A percentile compares a stretch with the other conserved stretches of the same genome.
phyloP scores from a whole-genome alignment of 305 asterid genomes.

The Fraxinus sp. region DNA sequence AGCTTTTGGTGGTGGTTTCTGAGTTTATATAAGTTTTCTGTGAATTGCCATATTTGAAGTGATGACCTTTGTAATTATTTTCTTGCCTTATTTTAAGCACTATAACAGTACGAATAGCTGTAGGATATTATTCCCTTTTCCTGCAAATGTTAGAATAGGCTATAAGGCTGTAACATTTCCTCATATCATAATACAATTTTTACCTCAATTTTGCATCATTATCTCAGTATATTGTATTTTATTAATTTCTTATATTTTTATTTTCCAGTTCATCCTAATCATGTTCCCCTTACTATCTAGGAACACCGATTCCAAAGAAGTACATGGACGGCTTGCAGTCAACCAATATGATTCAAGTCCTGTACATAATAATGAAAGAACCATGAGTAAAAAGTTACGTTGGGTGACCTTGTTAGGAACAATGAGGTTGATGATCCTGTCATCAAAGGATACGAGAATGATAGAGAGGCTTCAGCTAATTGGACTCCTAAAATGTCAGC shows the following conservation, averaged over 20 bases:
- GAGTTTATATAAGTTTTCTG: slow-evolving; percentile 34
- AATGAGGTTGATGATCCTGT: slow-evolving; percentile 70
- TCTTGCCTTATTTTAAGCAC: not conserved
- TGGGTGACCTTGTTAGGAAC: slow-evolving; percentile 74
- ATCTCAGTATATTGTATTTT: not conserved
- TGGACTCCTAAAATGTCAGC: slow-evolving; percentile 54
- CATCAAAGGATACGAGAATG: slow-evolving; percentile 54
- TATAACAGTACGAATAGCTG: not conserved
- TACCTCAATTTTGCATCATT: not conserved
- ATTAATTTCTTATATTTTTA: slow-evolving; percentile 15
- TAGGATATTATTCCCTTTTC: not conserved
- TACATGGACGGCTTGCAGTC: slow-evolving; percentile 41
- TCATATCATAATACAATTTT: not conserved
- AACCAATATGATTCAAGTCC: slow-evolving; percentile 44
- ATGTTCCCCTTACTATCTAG: slow-evolving; percentile 40
- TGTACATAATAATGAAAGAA: slow-evolving; percentile 49
- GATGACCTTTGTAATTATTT: slow-evolving; percentile 10
- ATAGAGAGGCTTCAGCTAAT: slow-evolving; percentile 52
- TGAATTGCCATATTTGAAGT: slow-evolving; percentile 29
- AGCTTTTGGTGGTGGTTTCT: slow-evolving; percentile 49
- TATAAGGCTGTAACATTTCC: not conserved
- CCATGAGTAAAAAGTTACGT: slow-evolving; percentile 70
- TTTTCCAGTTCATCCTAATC: slow-evolving; percentile 24
- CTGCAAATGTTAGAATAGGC: not conserved
- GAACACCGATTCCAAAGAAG: slow-evolving; percentile 46